A percentile compares a stretch with the other conserved stretches of the same genome.
Conservation (phyloP, 2,329 filamentous ascomycete genomes). For the Xylaria sp. region DNA sequence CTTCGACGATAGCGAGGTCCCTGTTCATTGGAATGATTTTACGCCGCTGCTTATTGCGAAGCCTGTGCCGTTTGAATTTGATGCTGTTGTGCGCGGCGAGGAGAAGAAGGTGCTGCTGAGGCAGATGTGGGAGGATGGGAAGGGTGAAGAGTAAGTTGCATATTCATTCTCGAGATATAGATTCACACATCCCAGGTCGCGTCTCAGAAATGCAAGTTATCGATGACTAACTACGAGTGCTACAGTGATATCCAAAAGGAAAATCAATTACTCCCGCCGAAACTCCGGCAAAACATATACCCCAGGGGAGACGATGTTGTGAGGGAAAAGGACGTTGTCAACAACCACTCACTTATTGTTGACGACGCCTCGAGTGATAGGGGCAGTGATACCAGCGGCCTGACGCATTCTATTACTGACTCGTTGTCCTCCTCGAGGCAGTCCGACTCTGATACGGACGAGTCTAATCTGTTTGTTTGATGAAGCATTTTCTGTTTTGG, state of each 20-base stretch:
- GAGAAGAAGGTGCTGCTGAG: slow-evolving; percentile 44
- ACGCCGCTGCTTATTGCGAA: slow-evolving; percentile 59
- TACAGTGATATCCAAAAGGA: slow-evolving; percentile 4
- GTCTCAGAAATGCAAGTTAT: not conserved
- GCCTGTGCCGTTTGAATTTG: slow-evolving; percentile 55
- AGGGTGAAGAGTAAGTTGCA: slow-evolving; percentile 47
- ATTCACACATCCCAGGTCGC: too few relatives aligned
- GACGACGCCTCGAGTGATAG: slow-evolving; percentile 35
- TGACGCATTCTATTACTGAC: slow-evolving; percentile 6
- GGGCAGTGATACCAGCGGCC: slow-evolving; percentile 38
- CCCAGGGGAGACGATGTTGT: not conserved
- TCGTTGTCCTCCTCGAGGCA: slow-evolving; percentile 23
- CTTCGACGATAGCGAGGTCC: slow-evolving; percentile 47
- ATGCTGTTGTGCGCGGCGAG: slow-evolving; percentile 48
- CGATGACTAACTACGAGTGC: not conserved
- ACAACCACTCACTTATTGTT: not conserved
- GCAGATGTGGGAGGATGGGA: slow-evolving; percentile 53
- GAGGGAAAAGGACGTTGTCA: not conserved
- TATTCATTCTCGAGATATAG: not conserved
- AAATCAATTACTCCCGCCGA: not conserved
- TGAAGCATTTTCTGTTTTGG: not conserved
- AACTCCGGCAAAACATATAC: not conserved
- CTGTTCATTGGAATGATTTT: slow-evolving; percentile 59
- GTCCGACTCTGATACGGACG: slow-evolving; percentile 18
- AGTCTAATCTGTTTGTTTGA: not conserved